Evolutionary conservation across 2,329 filamentous ascomycete genomes (phyloP), one percentile per base, ranked within the genome.

Genomic region (Diplodia corticola): DNA sequence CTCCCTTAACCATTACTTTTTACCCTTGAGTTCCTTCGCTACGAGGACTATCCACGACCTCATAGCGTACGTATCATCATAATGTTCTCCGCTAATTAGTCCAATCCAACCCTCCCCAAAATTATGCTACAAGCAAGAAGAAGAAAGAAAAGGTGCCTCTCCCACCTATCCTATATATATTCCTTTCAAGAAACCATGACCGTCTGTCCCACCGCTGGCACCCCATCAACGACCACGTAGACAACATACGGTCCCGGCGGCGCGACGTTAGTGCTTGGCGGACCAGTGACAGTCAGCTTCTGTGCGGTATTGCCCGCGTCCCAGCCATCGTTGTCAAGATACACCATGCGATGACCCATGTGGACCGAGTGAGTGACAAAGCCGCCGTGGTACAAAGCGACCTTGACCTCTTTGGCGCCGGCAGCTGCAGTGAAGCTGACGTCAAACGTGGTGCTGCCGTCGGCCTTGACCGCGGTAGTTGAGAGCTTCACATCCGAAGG

Each of bases 331-430:
- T 73, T 76, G 68, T 87, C 85, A 48, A 88, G 77, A 70, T 82
- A 81, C 48, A 84, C 66, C 82, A 87, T 84, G 12, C 85, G 81
- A 69, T 87, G 85, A 50, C 85, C 84, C 86, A 88, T 88, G 72
- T 88, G 86, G 22, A 88, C 71, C 1, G 80, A 83, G 73, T 88
- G 86, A 40, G 86, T 88, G 49, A 87, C 83, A 69, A 86, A 88
- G 5, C 86, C 86, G 50, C 84, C 84, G 70, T 87, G 82, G 73
- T 87, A 86, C 22, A 88, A 79, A 3, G 78, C 76, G 20, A 87
- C 79, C 71, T 84, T 83, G 63, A 83, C 76, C 2, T 71, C 73
- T 69, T 81, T 77, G 2, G 81, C 78, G 50, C 75, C 77, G 46
- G 76, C 69, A 20, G 80, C 80, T 15, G 77, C 77, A 13, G 71